A percentile compares a stretch with the other conserved stretches of the same genome.
phyloP scores from a whole-genome alignment of 345 rosid genomes.

The Moringa oleifera region DNA sequence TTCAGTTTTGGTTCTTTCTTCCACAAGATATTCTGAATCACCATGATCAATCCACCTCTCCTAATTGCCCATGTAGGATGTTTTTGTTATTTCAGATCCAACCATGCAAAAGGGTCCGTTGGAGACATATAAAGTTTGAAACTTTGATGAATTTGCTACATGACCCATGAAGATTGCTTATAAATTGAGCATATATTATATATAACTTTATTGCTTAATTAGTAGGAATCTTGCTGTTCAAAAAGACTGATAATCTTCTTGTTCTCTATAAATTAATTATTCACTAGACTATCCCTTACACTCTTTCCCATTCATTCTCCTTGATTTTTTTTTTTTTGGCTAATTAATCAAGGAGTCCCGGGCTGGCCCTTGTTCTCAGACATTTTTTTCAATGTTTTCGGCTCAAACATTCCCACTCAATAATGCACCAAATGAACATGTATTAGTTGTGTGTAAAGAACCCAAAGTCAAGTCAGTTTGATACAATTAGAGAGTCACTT shows the following conservation, averaged over 20 bases:
- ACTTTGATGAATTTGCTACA: no score
- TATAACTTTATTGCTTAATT: no score
- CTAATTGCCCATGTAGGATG: slow-evolving; percentile 1
- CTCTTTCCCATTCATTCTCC: slow-evolving; percentile 18
- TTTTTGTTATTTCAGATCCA: not conserved
- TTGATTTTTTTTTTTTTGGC: slow-evolving; percentile 10
- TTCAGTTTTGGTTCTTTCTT: not conserved
- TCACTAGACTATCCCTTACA: slow-evolving; percentile 9
- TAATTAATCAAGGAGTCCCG: slow-evolving; percentile 1
- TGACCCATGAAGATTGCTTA: no score
- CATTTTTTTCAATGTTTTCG: slow-evolving; percentile 7
- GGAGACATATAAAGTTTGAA: no score
- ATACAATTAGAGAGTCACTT: no score
- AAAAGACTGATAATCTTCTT: slow-evolving; percentile 9
- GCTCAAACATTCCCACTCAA: not conserved
- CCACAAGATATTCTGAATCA: not conserved
- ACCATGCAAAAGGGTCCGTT: no score
- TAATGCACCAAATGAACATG: not conserved
- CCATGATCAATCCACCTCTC: not conserved
- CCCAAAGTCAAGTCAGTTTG: no score
- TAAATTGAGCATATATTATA: no score
- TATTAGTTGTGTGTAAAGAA: no score
- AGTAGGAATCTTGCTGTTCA: slow-evolving; percentile 21
- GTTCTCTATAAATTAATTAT: slow-evolving; percentile 9
- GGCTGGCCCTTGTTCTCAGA: slow-evolving; percentile 8